Conservation (phyloP, 2,329 filamentous ascomycete genomes). For the Aureobasidium vineae region DNA sequence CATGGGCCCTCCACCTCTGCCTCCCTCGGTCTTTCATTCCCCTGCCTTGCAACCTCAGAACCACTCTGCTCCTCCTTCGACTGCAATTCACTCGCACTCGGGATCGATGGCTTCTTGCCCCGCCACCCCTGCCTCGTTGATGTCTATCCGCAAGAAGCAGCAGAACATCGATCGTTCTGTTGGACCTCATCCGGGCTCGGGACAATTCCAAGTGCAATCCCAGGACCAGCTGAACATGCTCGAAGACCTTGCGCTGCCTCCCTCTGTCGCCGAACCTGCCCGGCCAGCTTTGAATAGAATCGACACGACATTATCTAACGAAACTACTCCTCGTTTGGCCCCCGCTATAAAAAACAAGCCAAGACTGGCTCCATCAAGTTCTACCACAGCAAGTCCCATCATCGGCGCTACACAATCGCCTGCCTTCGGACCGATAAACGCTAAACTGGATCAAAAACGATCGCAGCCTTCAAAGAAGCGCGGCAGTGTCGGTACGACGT, state of each 20-base stretch:
- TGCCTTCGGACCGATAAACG: slow-evolving; percentile 41
- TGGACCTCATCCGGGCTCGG: slow-evolving; percentile 10
- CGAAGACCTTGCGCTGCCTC: slow-evolving; percentile 69
- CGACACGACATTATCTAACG: slow-evolving; percentile 45
- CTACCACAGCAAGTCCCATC: slow-evolving; percentile 53
- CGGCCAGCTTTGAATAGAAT: slow-evolving; percentile 21
- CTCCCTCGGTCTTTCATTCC: slow-evolving; percentile 63
- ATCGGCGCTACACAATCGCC: slow-evolving; percentile 54
- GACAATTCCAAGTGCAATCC: slow-evolving; percentile 26
- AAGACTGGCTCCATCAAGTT: slow-evolving; percentile 48
- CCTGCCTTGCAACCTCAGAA: slow-evolving; percentile 63
- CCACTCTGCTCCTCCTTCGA: slow-evolving; percentile 23
- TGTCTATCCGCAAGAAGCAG: slow-evolving; percentile 52
- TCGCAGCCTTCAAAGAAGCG: slow-evolving; percentile 62
- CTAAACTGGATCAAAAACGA: slow-evolving; percentile 41
- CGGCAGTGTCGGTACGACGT: slow-evolving; percentile 56
- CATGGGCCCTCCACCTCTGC: slow-evolving; percentile 62
- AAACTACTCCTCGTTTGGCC: slow-evolving; percentile 57
- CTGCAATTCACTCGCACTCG: neutral
- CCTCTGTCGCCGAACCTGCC: slow-evolving; percentile 62
- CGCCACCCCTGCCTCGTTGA: slow-evolving; percentile 83
- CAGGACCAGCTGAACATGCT: slow-evolving; percentile 41
- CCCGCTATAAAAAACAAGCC: slow-evolving; percentile 63
- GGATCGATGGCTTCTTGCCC: slow-evolving; percentile 47
- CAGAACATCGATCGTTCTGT: slow-evolving; percentile 3